Evolutionary conservation across 1,139 yeast genomes (phyloP).

Genomic region (Hemisphaericaspora xylanilytica): DNA sequence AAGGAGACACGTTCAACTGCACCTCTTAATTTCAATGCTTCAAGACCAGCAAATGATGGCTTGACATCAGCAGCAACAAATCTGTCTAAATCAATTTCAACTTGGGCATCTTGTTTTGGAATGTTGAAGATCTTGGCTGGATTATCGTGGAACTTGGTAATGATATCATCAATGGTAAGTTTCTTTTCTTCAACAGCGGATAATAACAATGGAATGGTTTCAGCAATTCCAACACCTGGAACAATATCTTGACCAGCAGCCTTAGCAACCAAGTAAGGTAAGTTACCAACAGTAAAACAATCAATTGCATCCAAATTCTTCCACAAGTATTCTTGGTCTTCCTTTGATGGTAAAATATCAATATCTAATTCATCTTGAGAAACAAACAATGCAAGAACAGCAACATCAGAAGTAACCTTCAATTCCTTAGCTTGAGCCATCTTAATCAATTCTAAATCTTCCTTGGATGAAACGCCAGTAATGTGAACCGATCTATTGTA

Average conservation of each 20-base stretch:
- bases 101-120: slow-evolving; percentile 73
- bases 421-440: slow-evolving; percentile 83
- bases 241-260: slow-evolving; percentile 57
- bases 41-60: slow-evolving; percentile 54
- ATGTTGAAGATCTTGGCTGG: slow-evolving; percentile 82
- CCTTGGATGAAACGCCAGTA: slow-evolving; percentile 77
- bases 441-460: slow-evolving; percentile 78
- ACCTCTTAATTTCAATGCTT: slow-evolving; percentile 58
- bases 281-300: slow-evolving; percentile 81
- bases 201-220: slow-evolving; percentile 78
- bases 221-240: slow-evolving; percentile 77
- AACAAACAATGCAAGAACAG: slow-evolving; percentile 76
- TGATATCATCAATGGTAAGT: slow-evolving; percentile 71
- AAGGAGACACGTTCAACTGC: slow-evolving; percentile 85
- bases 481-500: slow-evolving; percentile 85
- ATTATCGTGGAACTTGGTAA: slow-evolving; percentile 71
- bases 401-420: slow-evolving; percentile 87
- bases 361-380: slow-evolving; percentile 70
- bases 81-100: slow-evolving; percentile 84
- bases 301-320: slow-evolving; percentile 68
- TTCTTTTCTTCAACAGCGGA: slow-evolving; percentile 75
- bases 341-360: slow-evolving; percentile 70
- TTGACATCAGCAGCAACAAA: slow-evolving; percentile 39
- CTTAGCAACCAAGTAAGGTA: slow-evolving; percentile 72
- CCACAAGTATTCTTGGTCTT: slow-evolving; percentile 85